A percentile compares a stretch with the other conserved stretches of the same genome.
Conservation (phyloP, 257 asterid species). For the Fraxinus quadrangulata region DNA sequence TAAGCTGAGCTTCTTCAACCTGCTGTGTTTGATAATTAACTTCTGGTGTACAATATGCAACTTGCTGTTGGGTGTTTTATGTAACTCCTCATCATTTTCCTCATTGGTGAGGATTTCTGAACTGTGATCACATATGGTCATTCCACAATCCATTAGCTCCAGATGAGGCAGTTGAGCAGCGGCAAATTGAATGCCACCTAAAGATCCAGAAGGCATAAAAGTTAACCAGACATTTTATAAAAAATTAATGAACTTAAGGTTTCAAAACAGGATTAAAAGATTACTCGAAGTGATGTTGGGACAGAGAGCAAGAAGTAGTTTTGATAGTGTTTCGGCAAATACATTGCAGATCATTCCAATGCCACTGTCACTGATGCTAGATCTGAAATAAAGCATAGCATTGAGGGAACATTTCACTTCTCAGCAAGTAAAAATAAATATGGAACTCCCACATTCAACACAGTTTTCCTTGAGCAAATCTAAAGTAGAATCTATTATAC, state of each 20-base stretch:
- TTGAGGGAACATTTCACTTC: slow-evolving; percentile 11
- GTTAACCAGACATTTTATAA: slow-evolving; percentile 9
- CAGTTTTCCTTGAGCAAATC: background rate
- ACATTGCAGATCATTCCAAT: slow-evolving; percentile 96
- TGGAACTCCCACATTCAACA: background rate
- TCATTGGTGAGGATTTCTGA: slow-evolving; percentile 32
- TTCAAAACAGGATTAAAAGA: slow-evolving; percentile 22
- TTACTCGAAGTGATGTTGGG: slow-evolving; percentile 96
- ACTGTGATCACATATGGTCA: slow-evolving; percentile 72
- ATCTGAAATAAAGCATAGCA: slow-evolving; percentile 47
- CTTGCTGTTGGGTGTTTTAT: slow-evolving; percentile 57
- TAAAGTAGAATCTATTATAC: background rate
- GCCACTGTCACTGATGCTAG: slow-evolving; percentile 92
- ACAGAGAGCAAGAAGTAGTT: slow-evolving; percentile 89
- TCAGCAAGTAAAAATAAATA: background rate
- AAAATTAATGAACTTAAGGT: background rate
- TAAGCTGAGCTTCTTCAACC: slow-evolving; percentile 82
- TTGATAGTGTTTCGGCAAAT: slow-evolving; percentile 71
- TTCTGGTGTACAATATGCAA: slow-evolving; percentile 71
- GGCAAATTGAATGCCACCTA: slow-evolving; percentile 98
- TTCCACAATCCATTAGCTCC: slow-evolving; percentile 95
- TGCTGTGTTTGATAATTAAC: slow-evolving; percentile 85
- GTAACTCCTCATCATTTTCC: slow-evolving; percentile 40
- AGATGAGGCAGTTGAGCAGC: slow-evolving; percentile 82
- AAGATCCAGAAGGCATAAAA: slow-evolving; percentile 10